phyloP scores from a whole-genome alignment of 192 early-diverging fungal species.

The Coemansia sp. region DNA sequence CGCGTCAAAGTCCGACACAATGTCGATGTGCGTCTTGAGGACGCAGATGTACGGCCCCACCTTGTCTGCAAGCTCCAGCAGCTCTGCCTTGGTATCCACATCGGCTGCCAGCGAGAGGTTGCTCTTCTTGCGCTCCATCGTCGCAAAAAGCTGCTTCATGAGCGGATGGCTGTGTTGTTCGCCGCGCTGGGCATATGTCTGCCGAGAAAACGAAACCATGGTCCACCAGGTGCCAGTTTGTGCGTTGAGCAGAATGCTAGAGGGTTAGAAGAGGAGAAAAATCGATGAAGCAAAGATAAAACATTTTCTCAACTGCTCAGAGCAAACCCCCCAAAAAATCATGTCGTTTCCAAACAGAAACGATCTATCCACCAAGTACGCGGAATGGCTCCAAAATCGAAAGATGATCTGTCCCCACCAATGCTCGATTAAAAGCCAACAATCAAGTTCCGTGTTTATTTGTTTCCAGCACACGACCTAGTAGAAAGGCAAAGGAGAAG shows the following conservation, averaged over 20 bases:
- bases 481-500: not conserved
- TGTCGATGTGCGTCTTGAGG: slow-evolving; percentile 97
- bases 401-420: no score
- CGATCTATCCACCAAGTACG: no score
- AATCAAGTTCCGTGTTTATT: no score
- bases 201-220: slow-evolving; percentile 46
- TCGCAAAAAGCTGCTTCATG: slow-evolving; percentile 68
- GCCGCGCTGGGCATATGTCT: slow-evolving; percentile 68
- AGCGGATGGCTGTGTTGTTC: slow-evolving; percentile 70
- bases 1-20: slow-evolving; percentile 89
- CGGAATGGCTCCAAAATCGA: no score
- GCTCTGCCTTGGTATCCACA: slow-evolving; percentile 81
- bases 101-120: slow-evolving; percentile 92
- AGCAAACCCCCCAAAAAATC: no score
- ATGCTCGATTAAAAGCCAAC: no score
- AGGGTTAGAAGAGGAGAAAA: no score
- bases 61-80: slow-evolving; percentile 81
- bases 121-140: slow-evolving; percentile 87
- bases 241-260: no score
- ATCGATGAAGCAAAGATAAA: not conserved
- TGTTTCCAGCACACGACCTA: no score
- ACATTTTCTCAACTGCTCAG: no score
- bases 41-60: slow-evolving; percentile 95
- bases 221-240: no score
- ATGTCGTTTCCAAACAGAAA: no score